Evolutionary conservation across 2,329 filamentous ascomycete species (phyloP).

Genomic region (Tothia fuscella): DNA sequence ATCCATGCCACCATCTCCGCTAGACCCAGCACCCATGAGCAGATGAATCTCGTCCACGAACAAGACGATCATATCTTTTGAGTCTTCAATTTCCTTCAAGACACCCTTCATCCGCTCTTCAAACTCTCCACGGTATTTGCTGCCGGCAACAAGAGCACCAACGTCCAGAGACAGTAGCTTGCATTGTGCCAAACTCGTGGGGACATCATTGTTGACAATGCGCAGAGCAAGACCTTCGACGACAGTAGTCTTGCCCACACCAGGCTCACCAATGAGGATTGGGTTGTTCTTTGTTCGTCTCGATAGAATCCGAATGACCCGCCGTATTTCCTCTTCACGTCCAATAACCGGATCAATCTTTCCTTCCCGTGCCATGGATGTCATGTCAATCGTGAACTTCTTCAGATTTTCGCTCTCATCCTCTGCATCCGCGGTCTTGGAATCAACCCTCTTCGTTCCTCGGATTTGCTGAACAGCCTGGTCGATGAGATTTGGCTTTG

Average conservation of each 20-base stretch:
- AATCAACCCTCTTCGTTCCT: conserved; percentile 86
- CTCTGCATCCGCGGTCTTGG: conserved; percentile 88
- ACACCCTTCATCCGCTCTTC: conserved; percentile 99
- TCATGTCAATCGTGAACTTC: conserved; percentile 99
- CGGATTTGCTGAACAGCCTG: conserved; percentile 84
- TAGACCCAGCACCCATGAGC: conserved; percentile 91
- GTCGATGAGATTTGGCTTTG: conserved; percentile 81
- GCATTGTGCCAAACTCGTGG: conserved; percentile 87
- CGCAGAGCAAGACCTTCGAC: conserved; percentile 91
- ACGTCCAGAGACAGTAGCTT: conserved; percentile 91
- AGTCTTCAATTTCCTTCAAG: conserved; percentile 87
- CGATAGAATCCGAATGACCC: conserved; percentile 83
- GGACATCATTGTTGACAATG: conserved; percentile 93
- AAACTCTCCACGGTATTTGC: conserved; percentile 97
- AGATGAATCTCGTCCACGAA: conserved; percentile 99
- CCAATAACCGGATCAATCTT: conserved; percentile 98
- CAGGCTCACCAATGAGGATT: conserved; percentile 91
- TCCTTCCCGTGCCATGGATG: conserved; percentile 85
- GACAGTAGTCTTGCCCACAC: conserved; percentile 97
- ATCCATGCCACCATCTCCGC: conserved; percentile 96
- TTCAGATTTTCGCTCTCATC: conserved; percentile 88
- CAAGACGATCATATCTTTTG: conserved; percentile 92
- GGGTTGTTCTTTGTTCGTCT: conserved; percentile 97
- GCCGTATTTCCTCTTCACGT: conserved; percentile 86
- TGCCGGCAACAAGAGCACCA: conserved; percentile 86